A percentile compares a stretch with the other conserved stretches of the same genome.
These are phyloP conservation scores for Pichia ethanolica DNA, from an alignment of 805 yeast species.

Conservation along the genomic window DNA sequence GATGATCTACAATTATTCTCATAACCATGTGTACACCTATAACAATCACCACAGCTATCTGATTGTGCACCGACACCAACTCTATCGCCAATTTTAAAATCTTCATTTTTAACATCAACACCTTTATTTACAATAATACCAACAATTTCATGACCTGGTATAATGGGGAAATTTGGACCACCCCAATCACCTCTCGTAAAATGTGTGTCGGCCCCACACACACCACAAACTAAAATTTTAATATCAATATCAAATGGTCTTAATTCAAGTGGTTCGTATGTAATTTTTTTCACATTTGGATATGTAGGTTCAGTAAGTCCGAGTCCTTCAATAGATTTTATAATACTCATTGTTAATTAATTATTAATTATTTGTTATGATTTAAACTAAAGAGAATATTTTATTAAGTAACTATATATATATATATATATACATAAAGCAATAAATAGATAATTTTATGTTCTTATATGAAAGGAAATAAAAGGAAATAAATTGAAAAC, in stretches of 20 bases:
- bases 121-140: conserved; percentile 36
- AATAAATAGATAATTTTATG: no score
- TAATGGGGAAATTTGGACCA: conserved; percentile 9
- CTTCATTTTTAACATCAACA: conserved; percentile 21
- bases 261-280: conserved; percentile 10
- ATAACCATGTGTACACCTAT: conserved; percentile 28
- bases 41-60: conserved; percentile 32
- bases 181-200: conserved; percentile 28
- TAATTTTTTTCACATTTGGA: conserved; percentile 9
- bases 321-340: conserved; percentile 7
- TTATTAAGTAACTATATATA: no score
- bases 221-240: conserved; percentile 35
- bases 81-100: conserved; percentile 38
- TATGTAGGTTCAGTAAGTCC: conserved; percentile 10
- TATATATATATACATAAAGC: no score
- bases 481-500: no score
- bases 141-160: conserved; percentile 41
- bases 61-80: conserved; percentile 44
- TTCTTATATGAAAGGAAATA: no score
- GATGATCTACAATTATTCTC: conserved; percentile 42
- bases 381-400: no score
- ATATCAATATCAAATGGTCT: conserved; percentile 31
- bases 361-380: no score
- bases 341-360: conserved; percentile 26
- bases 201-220: conserved; percentile 53